These are phyloP conservation scores for Triadica sebifera DNA, from an alignment of 345 rosid species.

Conservation along the genomic window DNA sequence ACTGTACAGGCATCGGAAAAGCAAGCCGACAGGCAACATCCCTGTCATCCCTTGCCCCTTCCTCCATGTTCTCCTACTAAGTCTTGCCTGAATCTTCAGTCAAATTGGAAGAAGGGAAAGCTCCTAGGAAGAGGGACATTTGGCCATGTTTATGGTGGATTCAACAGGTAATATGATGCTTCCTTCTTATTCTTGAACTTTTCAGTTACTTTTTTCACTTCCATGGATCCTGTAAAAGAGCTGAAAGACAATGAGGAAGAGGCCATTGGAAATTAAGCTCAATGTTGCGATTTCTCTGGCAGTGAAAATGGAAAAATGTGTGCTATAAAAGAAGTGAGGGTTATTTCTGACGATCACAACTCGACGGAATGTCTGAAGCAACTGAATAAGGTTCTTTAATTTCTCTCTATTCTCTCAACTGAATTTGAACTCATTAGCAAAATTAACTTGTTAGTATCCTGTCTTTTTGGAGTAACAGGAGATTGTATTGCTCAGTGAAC, in stretches of 20 bases:
- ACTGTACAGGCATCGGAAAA: slow-evolving; percentile 39
- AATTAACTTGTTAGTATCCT: neutral
- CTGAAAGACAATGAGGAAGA: neutral
- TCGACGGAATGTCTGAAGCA: slow-evolving; percentile 86
- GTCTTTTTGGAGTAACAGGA: slow-evolving; percentile 47
- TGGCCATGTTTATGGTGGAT: slow-evolving; percentile 87
- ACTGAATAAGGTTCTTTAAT: slow-evolving; percentile 62
- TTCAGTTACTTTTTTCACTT: neutral
- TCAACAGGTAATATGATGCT: slow-evolving; percentile 58
- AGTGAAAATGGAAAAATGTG: slow-evolving; percentile 91
- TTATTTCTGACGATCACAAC: slow-evolving; percentile 68
- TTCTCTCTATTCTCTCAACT: too few species aligned
- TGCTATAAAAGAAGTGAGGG: slow-evolving; percentile 89
- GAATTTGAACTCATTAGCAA: neutral
- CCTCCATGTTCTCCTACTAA: slow-evolving; percentile 89
- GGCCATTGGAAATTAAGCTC: neutral
- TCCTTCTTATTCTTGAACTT: neutral
- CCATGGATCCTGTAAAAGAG: neutral
- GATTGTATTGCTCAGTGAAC: slow-evolving; percentile 78
- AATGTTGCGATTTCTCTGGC: neutral
- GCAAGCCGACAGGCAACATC: slow-evolving; percentile 52
- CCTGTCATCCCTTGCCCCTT: slow-evolving; percentile 76
- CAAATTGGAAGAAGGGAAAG: slow-evolving; percentile 81
- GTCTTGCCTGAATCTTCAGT: slow-evolving; percentile 42
- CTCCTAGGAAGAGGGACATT: slow-evolving; percentile 92